A percentile compares a stretch with the other conserved stretches of the same genome.
Conservation (phyloP, 495 filamentous ascomycete species). For the Paragyromitra xinjiangensis region DNA sequence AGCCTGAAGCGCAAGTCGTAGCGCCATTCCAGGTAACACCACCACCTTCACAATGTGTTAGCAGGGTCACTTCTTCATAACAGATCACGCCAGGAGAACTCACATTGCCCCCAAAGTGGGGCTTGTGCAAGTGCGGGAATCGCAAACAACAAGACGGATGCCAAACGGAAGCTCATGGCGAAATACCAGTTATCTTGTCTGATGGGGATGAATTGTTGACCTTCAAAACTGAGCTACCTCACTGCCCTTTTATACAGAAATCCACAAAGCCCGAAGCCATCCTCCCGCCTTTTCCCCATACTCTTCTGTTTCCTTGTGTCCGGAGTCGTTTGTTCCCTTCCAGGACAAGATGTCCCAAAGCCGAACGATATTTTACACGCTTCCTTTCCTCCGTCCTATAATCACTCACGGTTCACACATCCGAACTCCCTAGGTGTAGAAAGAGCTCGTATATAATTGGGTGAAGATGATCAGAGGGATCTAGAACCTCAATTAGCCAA, state of each 20-base stretch:
- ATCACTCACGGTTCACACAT: constrained; percentile 27
- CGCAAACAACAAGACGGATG: constrained; percentile 28
- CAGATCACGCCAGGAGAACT: constrained; percentile 2
- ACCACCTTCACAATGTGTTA: constrained; percentile 37
- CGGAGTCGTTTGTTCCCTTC: constrained; percentile 6
- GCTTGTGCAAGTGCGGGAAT: constrained; percentile 32
- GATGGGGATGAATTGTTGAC: constrained; percentile 13
- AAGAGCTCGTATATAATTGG: constrained; percentile 1
- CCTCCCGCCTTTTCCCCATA: neutral
- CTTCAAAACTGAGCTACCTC: constrained; percentile 6
- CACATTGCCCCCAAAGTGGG: constrained; percentile 41
- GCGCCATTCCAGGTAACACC: constrained; percentile 43
- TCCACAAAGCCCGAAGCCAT: neutral
- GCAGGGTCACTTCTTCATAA: constrained; percentile 4
- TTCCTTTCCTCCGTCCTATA: constrained; percentile 29
- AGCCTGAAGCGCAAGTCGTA: constrained; percentile 54
- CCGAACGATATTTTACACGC: constrained; percentile 5
- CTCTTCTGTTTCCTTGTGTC: neutral
- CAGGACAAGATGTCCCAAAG: neutral
- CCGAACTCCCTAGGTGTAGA: constrained; percentile 22
- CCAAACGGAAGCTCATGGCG: constrained; percentile 18
- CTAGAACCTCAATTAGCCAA: constrained; percentile 23
- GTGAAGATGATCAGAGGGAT: constrained; percentile 1
- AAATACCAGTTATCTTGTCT: constrained; percentile 4
- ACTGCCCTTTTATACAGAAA: constrained; percentile 32